Base-by-base conservation (phyloP, 192 early-diverging fungal species). In the Linnemannia zychae region DNA sequence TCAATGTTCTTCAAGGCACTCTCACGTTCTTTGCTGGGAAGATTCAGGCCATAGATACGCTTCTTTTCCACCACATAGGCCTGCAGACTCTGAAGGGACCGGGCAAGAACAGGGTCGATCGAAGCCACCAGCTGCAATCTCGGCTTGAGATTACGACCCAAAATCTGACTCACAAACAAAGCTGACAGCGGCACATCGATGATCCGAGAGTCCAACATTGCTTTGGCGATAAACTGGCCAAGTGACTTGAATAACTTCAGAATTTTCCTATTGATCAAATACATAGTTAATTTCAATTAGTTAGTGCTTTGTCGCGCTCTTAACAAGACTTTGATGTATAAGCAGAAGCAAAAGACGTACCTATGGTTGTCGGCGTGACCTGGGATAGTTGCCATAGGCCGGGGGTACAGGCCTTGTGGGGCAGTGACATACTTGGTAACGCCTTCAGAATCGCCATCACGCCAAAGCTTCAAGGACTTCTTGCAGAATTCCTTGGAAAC, bases 141-240 rank as follows among this genome's bases (percentile, higher is more conserved):
- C 46, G 78, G 72, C 38, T 76, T 52, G 17, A 40, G 31, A 46
- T 67, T 73, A 18, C 92, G 81, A 49, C 90, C 90, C 36, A 96
- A 89, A 20, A 95, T 88, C 65, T 93, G 89, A 15, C 93, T 90
- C 69, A 98, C 90, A 82, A 99, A 97, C 12, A 93, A 76, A 1
- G 91, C 78, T 70, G 91, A 93, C 72, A 99, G 92, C 4, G 94
- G 94, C 67, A 99, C 84, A 82, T 98, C 97, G 46, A 99, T 90
- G 11, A 96, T 92, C 65, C 98, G 90, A 44, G 91, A 91, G 77
- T 99, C 98, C 48, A 98, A 86, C 87, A 98, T 87, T 2, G 95
- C 94, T 85, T 97, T 97, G 34, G 96, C 96, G 24, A 97, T 92
- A 86, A 98, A 96, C 52, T 94, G 95, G 17, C 98, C 98, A 3